Evolutionary conservation across 192 early-diverging fungal species (phyloP).

Genomic region (Linnemannia schmuckeri): DNA sequence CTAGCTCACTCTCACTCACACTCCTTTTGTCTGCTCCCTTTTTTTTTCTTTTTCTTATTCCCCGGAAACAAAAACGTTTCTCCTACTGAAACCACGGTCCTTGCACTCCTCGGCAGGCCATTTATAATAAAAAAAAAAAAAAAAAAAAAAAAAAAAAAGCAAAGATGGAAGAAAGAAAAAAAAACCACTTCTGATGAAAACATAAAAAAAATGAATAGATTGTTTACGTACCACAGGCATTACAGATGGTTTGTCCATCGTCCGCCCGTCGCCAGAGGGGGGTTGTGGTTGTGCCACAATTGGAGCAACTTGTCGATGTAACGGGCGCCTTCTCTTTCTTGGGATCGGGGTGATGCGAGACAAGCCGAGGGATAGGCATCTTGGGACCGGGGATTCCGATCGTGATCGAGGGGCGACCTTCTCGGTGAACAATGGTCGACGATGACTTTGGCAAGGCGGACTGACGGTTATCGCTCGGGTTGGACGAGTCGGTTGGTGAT

Average conservation of each 20-base stretch:
- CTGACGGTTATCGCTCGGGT: background rate
- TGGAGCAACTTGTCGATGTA: constrained; percentile 75
- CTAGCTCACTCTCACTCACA: background rate
- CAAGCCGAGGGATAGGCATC: constrained; percentile 4
- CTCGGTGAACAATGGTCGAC: background rate
- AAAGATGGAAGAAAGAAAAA: background rate
- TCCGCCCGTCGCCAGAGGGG: constrained; percentile 92
- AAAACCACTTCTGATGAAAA: background rate
- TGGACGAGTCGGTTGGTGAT: background rate
- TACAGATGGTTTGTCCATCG: constrained; percentile 93
- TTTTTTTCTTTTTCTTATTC: background rate
- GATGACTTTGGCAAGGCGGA: background rate
- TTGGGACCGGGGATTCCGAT: constrained; percentile 3
- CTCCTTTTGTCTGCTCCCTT: background rate
- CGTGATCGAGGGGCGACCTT: background rate
- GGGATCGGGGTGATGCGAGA: constrained; percentile 1
- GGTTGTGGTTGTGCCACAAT: constrained; percentile 92
- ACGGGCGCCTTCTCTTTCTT: constrained; percentile 54
- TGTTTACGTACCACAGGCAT: constrained; percentile 89
- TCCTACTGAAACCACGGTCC: background rate
- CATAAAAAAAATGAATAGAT: background rate
- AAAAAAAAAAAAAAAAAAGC: background rate
- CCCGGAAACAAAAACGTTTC: background rate
- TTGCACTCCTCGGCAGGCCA: background rate
- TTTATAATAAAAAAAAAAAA: background rate